Evolutionary conservation across 2,329 filamentous ascomycete genomes (phyloP).

Genomic region (Colletotrichum coccodes): DNA sequence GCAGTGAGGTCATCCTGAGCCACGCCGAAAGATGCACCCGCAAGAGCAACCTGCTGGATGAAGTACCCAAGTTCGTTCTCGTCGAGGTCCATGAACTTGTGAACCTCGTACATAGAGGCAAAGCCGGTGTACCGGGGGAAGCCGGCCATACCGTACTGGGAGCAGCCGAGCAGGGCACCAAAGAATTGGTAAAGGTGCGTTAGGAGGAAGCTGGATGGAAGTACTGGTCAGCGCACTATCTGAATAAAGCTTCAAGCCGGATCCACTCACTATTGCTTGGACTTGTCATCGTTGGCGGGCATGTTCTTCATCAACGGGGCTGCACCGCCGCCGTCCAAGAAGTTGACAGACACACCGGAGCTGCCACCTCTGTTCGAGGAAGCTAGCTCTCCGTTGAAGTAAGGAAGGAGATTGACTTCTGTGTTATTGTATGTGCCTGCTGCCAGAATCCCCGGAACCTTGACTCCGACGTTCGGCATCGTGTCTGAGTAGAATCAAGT

Average conservation of each 20-base stretch:
- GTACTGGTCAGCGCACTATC: background rate
- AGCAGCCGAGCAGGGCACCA: conserved; percentile 66
- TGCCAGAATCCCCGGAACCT: conserved; percentile 67
- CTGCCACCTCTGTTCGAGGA: conserved; percentile 62
- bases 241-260: background rate
- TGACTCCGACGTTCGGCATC: conserved; percentile 60
- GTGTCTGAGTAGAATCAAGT: conserved; percentile 52
- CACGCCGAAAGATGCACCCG: conserved; percentile 68
- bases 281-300: conserved; percentile 59
- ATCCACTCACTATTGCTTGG: conserved; percentile 63
- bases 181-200: conserved; percentile 73
- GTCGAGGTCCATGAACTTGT: conserved; percentile 70
- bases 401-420: conserved; percentile 66
- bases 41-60: conserved; percentile 65
- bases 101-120: conserved; percentile 60
- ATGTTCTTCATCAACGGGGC: conserved; percentile 64
- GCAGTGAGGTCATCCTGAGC: conserved; percentile 59
- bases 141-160: conserved; percentile 56
- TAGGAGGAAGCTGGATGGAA: conserved; percentile 57
- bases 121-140: conserved; percentile 60
- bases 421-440: conserved; percentile 58
- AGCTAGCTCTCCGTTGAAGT: conserved; percentile 65
- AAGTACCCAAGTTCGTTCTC: conserved; percentile 65
- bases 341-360: conserved; percentile 63
- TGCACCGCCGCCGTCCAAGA: conserved; percentile 69